A percentile compares a stretch with the other conserved stretches of the same genome.
Evolutionary conservation across 176 grass and related monocot species (phyloP).

Genomic region (Secale cereale): DNA sequence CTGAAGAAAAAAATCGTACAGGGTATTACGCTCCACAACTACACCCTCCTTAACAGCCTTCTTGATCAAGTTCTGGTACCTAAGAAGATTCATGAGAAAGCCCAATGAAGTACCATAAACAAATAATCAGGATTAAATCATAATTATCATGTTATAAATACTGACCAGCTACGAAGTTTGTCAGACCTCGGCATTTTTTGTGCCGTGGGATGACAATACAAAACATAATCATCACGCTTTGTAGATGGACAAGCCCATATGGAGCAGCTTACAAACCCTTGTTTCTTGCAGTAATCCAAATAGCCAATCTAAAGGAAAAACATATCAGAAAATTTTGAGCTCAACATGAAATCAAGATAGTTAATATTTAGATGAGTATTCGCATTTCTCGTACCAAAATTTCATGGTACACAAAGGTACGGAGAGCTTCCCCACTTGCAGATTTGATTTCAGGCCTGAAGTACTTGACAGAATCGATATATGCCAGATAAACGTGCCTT

Average conservation of each 20-base stretch:
- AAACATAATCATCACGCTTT: constrained; percentile 92
- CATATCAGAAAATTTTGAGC: constrained; percentile 7
- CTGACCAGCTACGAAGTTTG: constrained; percentile 83
- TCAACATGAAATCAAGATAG: constrained; percentile 22
- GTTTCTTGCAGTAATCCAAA: constrained; percentile 90
- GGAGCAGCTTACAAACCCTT: constrained; percentile 89
- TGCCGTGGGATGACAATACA: constrained; percentile 84
- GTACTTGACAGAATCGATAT: constrained; percentile 98
- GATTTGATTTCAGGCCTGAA: constrained; percentile 89
- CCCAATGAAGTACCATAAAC: constrained; percentile 7
- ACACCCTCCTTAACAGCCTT: constrained; percentile 78
- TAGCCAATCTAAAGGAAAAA: constrained; percentile 65
- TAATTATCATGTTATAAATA: background rate
- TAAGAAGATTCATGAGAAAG: constrained; percentile 33
- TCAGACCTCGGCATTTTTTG: constrained; percentile 98
- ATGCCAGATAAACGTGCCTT: constrained; percentile 85
- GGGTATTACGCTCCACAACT: constrained; percentile 75
- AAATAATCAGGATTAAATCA: constrained; percentile 11
- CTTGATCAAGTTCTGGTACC: constrained; percentile 82
- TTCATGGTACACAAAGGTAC: constrained; percentile 95
- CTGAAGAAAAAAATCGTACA: constrained; percentile 76
- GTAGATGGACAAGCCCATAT: constrained; percentile 96
- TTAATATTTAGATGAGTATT: background rate
- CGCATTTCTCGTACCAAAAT: constrained; percentile 69
- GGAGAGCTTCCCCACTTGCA: constrained; percentile 79